Evolutionary conservation across 1,139 yeast genomes (phyloP).

Genomic region (Zygosaccharomyces pseudobailii): DNA sequence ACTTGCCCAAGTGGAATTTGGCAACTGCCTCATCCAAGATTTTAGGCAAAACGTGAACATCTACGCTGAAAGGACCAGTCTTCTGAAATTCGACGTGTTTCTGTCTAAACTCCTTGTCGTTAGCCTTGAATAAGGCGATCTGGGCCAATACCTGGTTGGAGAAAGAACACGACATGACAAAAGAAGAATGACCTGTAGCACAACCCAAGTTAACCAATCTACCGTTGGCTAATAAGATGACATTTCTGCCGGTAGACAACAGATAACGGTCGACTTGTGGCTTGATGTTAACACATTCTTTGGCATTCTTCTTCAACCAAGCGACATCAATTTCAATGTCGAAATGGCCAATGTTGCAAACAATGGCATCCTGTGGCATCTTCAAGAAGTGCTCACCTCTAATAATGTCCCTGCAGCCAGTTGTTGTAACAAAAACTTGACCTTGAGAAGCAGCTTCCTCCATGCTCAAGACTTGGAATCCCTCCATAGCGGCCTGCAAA

Average conservation of each 20-base stretch:
- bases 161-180: constrained; percentile 99
- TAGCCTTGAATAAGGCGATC: constrained; percentile 93
- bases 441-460: constrained; percentile 91
- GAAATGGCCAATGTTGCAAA: constrained; percentile 99
- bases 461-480: constrained; percentile 96
- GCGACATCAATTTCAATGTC: constrained; percentile 99
- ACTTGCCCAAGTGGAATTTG: constrained; percentile 91
- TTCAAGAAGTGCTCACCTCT: constrained; percentile 78
- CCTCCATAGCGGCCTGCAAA: constrained; percentile 98
- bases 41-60: constrained; percentile 98
- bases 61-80: constrained; percentile 85
- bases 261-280: constrained; percentile 99
- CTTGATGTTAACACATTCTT: constrained; percentile 90
- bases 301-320: constrained; percentile 91
- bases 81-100: constrained; percentile 86
- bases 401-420: constrained; percentile 99
- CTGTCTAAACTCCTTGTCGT: constrained; percentile 74
- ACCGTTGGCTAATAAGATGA: constrained; percentile 97
- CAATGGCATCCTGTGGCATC: constrained; percentile 99
- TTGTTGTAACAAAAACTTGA: constrained; percentile 98
- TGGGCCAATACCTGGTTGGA: constrained; percentile 99
- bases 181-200: constrained; percentile 99
- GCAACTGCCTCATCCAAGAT: constrained; percentile 99
- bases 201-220: constrained; percentile 99
- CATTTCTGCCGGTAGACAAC: constrained; percentile 85